phyloP scores from a whole-genome alignment of 2,329 filamentous ascomycete species.

The Penicillium vulpinum region DNA sequence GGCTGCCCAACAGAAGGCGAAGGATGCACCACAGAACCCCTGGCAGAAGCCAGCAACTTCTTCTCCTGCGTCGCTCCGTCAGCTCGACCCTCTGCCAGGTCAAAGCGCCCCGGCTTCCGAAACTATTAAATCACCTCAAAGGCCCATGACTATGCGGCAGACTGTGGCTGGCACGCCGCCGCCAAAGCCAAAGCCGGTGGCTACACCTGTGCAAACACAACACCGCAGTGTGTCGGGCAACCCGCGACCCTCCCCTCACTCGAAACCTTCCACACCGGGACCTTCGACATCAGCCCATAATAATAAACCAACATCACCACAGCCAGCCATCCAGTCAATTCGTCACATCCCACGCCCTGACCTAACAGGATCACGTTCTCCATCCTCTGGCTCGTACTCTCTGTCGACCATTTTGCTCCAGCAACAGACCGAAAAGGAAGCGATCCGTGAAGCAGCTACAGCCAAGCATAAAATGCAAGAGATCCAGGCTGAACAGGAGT shows the following conservation, averaged over 20 bases:
- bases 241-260: conserved; percentile 12
- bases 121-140: conserved; percentile 29
- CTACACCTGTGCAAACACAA: conserved; percentile 51
- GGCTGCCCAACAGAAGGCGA: conserved; percentile 36
- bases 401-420: conserved; percentile 87
- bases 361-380: conserved; percentile 41
- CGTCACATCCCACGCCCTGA: conserved; percentile 52
- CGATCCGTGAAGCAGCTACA: conserved; percentile 72
- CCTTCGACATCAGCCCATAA: conserved; percentile 34
- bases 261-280: conserved; percentile 21
- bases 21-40: conserved; percentile 48
- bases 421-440: conserved; percentile 80
- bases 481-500: conserved; percentile 95
- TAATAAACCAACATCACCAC: conserved; percentile 25
- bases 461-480: conserved; percentile 89
- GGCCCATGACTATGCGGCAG: conserved; percentile 62
- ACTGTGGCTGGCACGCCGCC: conserved; percentile 54
- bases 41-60: conserved; percentile 60
- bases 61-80: conserved; percentile 14
- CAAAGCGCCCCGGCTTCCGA: conserved; percentile 27
- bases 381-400: conserved; percentile 67
- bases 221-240: conserved; percentile 33
- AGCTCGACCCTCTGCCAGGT: conserved; percentile 38
- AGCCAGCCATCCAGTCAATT: conserved; percentile 41
- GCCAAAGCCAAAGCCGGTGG: conserved; percentile 24